phyloP scores from a whole-genome alignment of 2,329 filamentous ascomycete species.

The Claviceps fusiformis region DNA sequence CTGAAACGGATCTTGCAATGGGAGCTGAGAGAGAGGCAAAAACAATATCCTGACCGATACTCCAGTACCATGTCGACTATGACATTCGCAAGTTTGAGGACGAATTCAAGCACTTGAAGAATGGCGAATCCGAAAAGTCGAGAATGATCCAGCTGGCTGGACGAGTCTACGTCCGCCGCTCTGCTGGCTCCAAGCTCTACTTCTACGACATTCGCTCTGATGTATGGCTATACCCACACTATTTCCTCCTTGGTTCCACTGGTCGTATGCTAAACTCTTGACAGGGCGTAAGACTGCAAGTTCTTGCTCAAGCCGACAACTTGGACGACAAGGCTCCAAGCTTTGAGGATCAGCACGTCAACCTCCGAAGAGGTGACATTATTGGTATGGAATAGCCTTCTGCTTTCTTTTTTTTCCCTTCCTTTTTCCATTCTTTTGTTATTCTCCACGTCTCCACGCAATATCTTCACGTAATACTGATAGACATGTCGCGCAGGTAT shows the following conservation, averaged over 20 bases:
- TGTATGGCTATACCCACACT: constrained; percentile 7
- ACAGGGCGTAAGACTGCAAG: constrained; percentile 58
- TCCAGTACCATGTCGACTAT: constrained; percentile 66
- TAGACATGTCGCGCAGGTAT: constrained; percentile 9
- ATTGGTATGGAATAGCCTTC: constrained; percentile 40
- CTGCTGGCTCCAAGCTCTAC: constrained; percentile 69
- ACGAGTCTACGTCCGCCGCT: constrained; percentile 79
- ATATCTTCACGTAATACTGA: background rate
- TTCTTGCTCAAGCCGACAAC: constrained; percentile 83
- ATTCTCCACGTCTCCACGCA: no score
- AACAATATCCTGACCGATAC: background rate
- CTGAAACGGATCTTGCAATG: background rate
- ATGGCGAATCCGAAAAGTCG: constrained; percentile 69
- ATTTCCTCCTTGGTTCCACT: background rate
- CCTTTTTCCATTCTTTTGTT: background rate
- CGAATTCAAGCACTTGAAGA: constrained; percentile 70
- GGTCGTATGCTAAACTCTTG: background rate
- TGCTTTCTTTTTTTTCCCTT: background rate
- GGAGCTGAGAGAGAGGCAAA: background rate
- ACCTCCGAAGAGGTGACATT: constrained; percentile 81
- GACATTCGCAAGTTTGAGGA: constrained; percentile 68
- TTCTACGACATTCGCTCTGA: constrained; percentile 61
- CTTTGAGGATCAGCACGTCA: constrained; percentile 82
- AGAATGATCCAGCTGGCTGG: constrained; percentile 66
- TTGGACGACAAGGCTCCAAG: constrained; percentile 48